phyloP scores from a whole-genome alignment of 305 asterid genomes.

The Fraxinus velutina region DNA sequence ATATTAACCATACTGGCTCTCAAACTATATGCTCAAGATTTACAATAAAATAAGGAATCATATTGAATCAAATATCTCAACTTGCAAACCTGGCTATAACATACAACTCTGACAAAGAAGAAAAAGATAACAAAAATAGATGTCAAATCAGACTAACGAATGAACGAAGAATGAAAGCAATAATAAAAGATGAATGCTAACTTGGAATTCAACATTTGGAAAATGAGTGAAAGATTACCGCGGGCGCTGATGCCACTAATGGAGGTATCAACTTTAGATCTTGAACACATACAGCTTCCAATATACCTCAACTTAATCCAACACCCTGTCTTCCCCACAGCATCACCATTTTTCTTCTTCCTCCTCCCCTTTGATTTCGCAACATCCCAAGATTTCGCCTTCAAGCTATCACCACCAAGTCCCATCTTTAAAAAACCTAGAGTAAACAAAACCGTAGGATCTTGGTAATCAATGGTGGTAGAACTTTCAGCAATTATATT shows the following conservation, averaged over 20 bases:
- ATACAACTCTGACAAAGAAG: background rate
- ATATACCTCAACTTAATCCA: constrained; percentile 54
- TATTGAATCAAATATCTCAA: background rate
- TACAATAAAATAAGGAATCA: background rate
- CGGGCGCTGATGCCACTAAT: constrained; percentile 57
- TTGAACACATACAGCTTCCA: constrained; percentile 60
- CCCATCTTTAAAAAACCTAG: constrained; percentile 46
- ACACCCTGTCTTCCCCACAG: constrained; percentile 42
- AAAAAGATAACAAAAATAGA: background rate
- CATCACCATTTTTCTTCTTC: constrained; percentile 36
- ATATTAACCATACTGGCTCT: background rate
- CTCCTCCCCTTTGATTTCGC: constrained; percentile 42
- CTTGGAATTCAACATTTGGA: background rate
- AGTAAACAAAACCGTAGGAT: constrained; percentile 21
- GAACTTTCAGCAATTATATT: background rate
- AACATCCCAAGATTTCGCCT: constrained; percentile 44
- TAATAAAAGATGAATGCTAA: background rate
- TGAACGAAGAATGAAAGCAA: background rate
- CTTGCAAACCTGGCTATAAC: background rate
- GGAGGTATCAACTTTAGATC: constrained; percentile 72
- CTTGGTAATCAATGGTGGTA: background rate
- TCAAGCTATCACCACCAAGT: constrained; percentile 36
- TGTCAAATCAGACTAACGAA: background rate
- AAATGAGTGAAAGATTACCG: constrained; percentile 27
- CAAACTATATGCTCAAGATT: background rate